Evolutionary conservation across 371 early-diverging fungal genomes (phyloP), one percentile per base, ranked within the genome.

Genomic region (Rhizopus sp.): DNA sequence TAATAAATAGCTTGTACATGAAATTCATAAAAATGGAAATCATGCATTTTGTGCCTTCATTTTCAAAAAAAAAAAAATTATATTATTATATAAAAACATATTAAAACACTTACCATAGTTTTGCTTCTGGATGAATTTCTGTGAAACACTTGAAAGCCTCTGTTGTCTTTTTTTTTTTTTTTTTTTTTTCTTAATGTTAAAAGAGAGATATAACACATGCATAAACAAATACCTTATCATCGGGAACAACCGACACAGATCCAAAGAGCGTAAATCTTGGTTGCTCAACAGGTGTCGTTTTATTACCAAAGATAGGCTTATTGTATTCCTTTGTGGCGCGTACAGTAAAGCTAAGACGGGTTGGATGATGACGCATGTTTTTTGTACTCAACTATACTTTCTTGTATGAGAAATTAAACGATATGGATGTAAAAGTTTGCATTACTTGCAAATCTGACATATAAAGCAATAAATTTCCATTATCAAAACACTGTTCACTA

Each of bases 201-300:
- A 23, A 23, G 23, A 23, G 23, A 23, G 23, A 23, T 23, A 23
- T 23, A 23, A 23, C 23, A 34, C 32, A 42, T 35, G 17, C 15
- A 13, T 17, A 17, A 12, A 3, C 6, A 9, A 5, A 29, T 71
- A 76, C 81, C 67, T 72, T 61, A 3, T 62, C 53, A 17, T 59
- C 54, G 5, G 69, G 69, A 12, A 81, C 33, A n/a, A 50, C 60
- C 9, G 62, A 59, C 33, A 80, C 44, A 17, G 63, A 64, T 16
- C 83, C 83, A 29, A 83, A 57, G 17, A 83, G 42, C 7, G 83
- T 78, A 31, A 83, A 67, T 10, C 83, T 69, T 33, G 81, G 81
- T 33, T 76, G 77, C 29, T 71, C 63, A 61, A 83, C 72, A 9
- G 78, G 78, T 4, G 66, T 63, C 0, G 67, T 53, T 13, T 38